Evolutionary conservation across 2,329 filamentous ascomycete species (phyloP), one percentile per base, ranked within the genome.

Genomic region (Colletotrichum nymphaeae): DNA sequence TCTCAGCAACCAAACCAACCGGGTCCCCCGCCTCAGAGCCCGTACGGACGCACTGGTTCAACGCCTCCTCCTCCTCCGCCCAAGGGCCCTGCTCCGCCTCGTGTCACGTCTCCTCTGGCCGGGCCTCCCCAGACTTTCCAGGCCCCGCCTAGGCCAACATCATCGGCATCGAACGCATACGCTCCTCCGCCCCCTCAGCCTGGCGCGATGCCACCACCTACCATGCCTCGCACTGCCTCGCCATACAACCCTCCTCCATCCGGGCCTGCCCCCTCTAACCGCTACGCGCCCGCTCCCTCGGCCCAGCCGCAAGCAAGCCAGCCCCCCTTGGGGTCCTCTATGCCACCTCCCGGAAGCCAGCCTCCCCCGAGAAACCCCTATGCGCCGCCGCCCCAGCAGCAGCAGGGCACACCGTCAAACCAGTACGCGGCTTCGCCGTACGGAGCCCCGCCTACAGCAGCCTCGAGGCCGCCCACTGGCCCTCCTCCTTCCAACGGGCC

Each of bases 181-280:
- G 90, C 91, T 11, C 92, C 92, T 55, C 86, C 90, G 65, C 84
- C 87, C 7, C 84, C 88, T 12, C 78, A 73, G 75, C 78, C 53
- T 73, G 80, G 30, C 59, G 77, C 62, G 76, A 78, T 19, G 72
- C 77, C 82, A 65, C 89, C 89, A 57, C 87, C 91, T 55, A 12
- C 46, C 30, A 89, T 90, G 24, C 88, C 94, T 64, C 92, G 95
- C 75, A 95, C 93, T 32, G 89, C 93, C 5, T 98, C 95, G 30
- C 95, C 95, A 6, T 98, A 98, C 83, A 95, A 95, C 78, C 90
- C 93, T 49, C 93, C 95, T 67, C 94, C 94, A 7, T 86, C 92
- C 35, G 88, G 87, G 22, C 86, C 90, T 5, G 92, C 94, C n/a
- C 90, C 93, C 6, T 89, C 91, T 11, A 94, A 91, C 84, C 88